Percentiles rank a stretch among this genome's conserved stretches.
Evolutionary conservation across 2,329 filamentous ascomycete genomes (phyloP).

Genomic region (Talaromyces rugulosus): DNA sequence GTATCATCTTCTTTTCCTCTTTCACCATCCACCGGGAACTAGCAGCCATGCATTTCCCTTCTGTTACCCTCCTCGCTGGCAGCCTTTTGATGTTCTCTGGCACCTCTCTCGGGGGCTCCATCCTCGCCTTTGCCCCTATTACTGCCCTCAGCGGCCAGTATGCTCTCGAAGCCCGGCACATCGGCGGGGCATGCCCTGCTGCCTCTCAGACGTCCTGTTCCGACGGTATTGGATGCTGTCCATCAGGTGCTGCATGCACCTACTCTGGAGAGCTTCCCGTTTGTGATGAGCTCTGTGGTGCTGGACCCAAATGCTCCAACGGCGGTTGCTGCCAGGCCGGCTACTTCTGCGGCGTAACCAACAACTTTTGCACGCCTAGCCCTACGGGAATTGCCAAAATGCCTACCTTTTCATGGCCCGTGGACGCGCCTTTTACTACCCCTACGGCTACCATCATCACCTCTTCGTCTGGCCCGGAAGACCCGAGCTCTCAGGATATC

Average conservation of each 20-base stretch:
- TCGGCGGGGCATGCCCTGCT: conserved; percentile 8
- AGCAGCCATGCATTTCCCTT: background rate
- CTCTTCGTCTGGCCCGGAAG: background rate
- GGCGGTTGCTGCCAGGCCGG: conserved; percentile 13
- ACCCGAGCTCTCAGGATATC: background rate
- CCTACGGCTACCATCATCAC: background rate
- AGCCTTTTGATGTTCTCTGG: background rate
- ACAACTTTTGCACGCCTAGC: conserved; percentile 12
- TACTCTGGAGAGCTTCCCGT: conserved; percentile 8
- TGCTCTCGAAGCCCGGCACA: background rate
- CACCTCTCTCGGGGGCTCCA: background rate
- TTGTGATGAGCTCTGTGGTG: conserved; percentile 9
- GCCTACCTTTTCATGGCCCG: background rate
- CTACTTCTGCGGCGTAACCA: conserved; percentile 9
- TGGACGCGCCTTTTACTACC: background rate
- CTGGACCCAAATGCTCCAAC: conserved; percentile 7
- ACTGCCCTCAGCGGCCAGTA: conserved; percentile 5
- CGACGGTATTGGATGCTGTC: conserved; percentile 12
- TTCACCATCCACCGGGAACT: background rate
- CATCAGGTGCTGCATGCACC: conserved; percentile 10
- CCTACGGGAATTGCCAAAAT: background rate
- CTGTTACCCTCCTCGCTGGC: background rate
- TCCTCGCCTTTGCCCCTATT: conserved; percentile 8
- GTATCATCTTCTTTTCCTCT: background rate
- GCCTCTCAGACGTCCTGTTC: conserved; percentile 8